A percentile compares a stretch with the other conserved stretches of the same genome.
phyloP scores from a whole-genome alignment of 2,329 filamentous ascomycete species.

The Ploettnerulaceae sp. region DNA sequence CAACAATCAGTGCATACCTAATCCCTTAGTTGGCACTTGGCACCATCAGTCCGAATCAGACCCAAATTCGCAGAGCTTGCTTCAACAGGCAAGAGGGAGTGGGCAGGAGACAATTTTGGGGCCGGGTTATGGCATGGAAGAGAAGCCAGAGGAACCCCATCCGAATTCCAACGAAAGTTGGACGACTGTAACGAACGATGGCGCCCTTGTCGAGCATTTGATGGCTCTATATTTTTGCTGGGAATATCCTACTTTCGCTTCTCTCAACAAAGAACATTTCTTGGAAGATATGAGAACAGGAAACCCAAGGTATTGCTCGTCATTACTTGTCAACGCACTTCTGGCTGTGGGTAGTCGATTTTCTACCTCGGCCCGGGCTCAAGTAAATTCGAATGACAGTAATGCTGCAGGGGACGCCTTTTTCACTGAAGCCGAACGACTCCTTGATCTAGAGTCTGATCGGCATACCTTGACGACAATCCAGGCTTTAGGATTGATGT shows the following conservation, averaged over 20 bases:
- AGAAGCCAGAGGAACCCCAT: slow-evolving; percentile 62
- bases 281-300: slow-evolving; percentile 25
- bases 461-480: slow-evolving; percentile 64
- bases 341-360: slow-evolving; percentile 60
- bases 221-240: slow-evolving; percentile 68
- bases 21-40: slow-evolving; percentile 41
- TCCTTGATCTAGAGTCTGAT: slow-evolving; percentile 49
- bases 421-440: slow-evolving; percentile 61
- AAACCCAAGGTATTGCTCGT: slow-evolving; percentile 33
- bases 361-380: slow-evolving; percentile 61
- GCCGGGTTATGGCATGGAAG: slow-evolving; percentile 55
- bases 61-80: slow-evolving; percentile 14
- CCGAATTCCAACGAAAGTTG: slow-evolving; percentile 63
- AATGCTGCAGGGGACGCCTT: slow-evolving; percentile 66
- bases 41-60: slow-evolving; percentile 9
- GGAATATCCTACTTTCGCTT: slow-evolving; percentile 70
- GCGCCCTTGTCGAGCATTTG: slow-evolving; percentile 56
- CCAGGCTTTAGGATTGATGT: slow-evolving; percentile 72
- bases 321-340: slow-evolving; percentile 37
- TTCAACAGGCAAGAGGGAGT: slow-evolving; percentile 39
- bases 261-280: slow-evolving; percentile 50
- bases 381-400: slow-evolving; percentile 56
- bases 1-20: slow-evolving; percentile 38
- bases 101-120: slow-evolving; percentile 50
- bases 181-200: slow-evolving; percentile 57